Evolutionary conservation across 768 basidiomycete species (phyloP).

Genomic region (Tricholoma hemisulphureum): DNA sequence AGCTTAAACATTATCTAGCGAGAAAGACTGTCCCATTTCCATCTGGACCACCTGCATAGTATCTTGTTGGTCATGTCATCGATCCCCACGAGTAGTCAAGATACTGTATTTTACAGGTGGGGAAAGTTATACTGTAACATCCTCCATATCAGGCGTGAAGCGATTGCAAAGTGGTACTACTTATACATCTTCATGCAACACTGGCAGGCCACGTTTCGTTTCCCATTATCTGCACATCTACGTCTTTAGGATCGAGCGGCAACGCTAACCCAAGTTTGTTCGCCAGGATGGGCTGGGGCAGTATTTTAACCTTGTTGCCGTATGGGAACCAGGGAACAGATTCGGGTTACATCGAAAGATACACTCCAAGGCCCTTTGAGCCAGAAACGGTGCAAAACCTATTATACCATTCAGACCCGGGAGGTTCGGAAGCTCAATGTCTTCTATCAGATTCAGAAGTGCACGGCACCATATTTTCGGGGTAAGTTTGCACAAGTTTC

Average conservation of each 20-base stretch:
- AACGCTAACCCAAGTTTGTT: background rate
- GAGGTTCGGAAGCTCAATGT: constrained; percentile 17
- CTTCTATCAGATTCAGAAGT: constrained; percentile 13
- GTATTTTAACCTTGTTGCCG: constrained; percentile 5
- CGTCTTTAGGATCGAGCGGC: too few relatives aligned
- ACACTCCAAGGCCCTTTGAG: constrained; percentile 11
- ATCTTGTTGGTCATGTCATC: constrained; percentile 27
- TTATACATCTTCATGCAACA: constrained; percentile 16
- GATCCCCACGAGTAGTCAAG: constrained; percentile 15
- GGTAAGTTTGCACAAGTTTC: constrained; percentile 1
- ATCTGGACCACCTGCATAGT: constrained; percentile 26
- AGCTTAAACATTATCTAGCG: too few relatives aligned
- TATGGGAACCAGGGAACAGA: constrained; percentile 16
- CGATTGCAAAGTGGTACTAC: constrained; percentile 14
- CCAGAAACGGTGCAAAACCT: constrained; percentile 5
- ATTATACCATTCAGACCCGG: constrained; percentile 8
- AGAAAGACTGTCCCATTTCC: constrained; percentile 12
- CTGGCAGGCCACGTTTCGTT: constrained; percentile 6
- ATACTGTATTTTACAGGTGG: constrained; percentile 19
- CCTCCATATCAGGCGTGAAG: background rate
- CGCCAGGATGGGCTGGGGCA: constrained; percentile 5
- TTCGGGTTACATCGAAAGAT: constrained; percentile 14
- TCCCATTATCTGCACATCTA: background rate
- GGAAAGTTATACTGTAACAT: constrained; percentile 23
- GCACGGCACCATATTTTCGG: constrained; percentile 14